Evolutionary conservation across 352 stramenopile species (phyloP).

Genomic region (Thraustochytrium sp.): DNA sequence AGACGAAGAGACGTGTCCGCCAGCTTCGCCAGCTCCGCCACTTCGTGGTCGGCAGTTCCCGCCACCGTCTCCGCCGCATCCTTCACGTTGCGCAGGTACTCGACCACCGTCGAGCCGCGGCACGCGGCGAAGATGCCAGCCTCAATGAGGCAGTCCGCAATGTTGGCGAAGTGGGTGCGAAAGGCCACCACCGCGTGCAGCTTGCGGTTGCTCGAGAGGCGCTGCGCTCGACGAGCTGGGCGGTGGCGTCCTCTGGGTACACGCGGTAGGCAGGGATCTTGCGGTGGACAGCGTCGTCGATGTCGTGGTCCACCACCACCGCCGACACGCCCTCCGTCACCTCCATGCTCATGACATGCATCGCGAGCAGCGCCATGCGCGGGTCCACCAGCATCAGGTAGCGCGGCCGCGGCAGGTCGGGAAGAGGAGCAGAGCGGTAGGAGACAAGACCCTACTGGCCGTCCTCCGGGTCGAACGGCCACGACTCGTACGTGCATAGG

Average conservation of each 20-base stretch:
- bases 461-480: too few species aligned
- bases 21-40: neutral
- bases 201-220: neutral
- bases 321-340: neutral
- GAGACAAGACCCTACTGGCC: too few species aligned
- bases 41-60: neutral
- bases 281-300: neutral
- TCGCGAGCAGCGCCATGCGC: neutral
- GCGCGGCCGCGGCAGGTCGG: too few species aligned
- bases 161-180: neutral
- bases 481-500: too few species aligned
- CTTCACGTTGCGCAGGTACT: neutral
- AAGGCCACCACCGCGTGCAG: neutral
- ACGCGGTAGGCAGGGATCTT: neutral
- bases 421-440: too few species aligned
- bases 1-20: too few species aligned
- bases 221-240: neutral
- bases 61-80: neutral
- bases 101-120: neutral
- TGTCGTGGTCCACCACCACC: neutral
- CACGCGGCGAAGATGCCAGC: neutral
- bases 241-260: neutral
- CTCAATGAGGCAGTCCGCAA: neutral
- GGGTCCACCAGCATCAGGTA: neutral
- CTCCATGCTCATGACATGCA: neutral